Conservation (phyloP, 2,329 filamentous ascomycete species). For the Fusarium penzigii region DNA sequence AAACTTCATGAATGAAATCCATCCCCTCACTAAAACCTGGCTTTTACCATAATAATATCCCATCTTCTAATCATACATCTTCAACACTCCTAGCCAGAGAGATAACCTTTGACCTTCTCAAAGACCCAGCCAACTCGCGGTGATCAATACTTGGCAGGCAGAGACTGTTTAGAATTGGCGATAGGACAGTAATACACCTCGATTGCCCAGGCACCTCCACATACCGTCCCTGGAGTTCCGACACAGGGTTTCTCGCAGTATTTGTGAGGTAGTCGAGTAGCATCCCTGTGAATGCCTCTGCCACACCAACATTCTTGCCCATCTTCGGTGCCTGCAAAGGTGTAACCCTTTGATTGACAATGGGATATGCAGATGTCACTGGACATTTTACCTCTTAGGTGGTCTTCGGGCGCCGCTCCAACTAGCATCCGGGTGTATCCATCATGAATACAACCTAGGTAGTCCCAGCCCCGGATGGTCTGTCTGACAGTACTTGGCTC, state of each 20-base stretch:
- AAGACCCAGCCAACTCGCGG: neutral
- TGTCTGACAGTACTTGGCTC: neutral
- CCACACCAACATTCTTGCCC: slow-evolving; percentile 55
- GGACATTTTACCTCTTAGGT: slow-evolving; percentile 43
- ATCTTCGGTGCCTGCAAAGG: slow-evolving; percentile 52
- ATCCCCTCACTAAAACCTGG: too few species aligned
- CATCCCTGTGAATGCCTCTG: slow-evolving; percentile 24
- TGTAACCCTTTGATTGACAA: slow-evolving; percentile 43
- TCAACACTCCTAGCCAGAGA: too few species aligned
- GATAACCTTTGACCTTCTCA: neutral
- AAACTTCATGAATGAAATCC: too few species aligned
- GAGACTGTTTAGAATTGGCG: neutral
- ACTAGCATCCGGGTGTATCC: slow-evolving; percentile 20
- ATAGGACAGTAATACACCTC: slow-evolving; percentile 18
- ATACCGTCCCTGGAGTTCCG: slow-evolving; percentile 13
- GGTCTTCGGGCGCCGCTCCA: slow-evolving; percentile 26
- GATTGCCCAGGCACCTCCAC: slow-evolving; percentile 31
- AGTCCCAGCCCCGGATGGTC: slow-evolving; percentile 23
- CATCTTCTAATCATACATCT: too few species aligned
- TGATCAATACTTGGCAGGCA: neutral
- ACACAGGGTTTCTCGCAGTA: slow-evolving; percentile 26
- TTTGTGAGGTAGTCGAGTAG: slow-evolving; percentile 24
- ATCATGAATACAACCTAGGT: slow-evolving; percentile 37
- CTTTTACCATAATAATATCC: too few species aligned
- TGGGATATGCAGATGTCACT: slow-evolving; percentile 49